Evolutionary conservation across 2,329 filamentous ascomycete species (phyloP), one percentile per base, ranked within the genome.

Genomic region (Alternaria longipes): DNA sequence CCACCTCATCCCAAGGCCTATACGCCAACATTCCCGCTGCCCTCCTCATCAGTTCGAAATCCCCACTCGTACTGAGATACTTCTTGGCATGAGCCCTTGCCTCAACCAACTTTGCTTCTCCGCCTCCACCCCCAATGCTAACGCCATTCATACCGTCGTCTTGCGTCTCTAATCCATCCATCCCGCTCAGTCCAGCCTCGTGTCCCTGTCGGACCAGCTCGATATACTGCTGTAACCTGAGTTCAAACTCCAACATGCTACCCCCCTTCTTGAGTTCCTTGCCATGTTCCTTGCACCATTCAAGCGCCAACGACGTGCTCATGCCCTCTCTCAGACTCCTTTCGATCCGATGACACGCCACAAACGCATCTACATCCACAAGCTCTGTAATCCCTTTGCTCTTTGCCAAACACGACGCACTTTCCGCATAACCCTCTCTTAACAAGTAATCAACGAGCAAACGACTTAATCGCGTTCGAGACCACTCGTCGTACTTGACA

Each of bases 281-380:
- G 79, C 96, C 95, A 79, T 97, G 97, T 73, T 98, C 94, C 16
- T 85, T 87, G 77, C 95, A 97, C 95, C 95, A 99, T 12, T 88
- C 87, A 56, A 99, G 80, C 22, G 93, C 94, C 71, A 96, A 91
- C 36, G 85, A 84, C 5, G 94, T 91, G 68, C 89, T 91, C 32
- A 90, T 89, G 16, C 75, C 73, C 40, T 85, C 84, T 44, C 87
- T 82, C 62, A 99, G 81, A 63, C 90, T 91, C 70, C 89, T 85
- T 60, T 92, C 89, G 67, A 98, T 93, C 60, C 85, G 86, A 63
- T 90, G 90, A 82, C 94, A 94, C 69, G 90, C 87, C 54, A 91
- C 87, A 79, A 98, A 98, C 0, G 93, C 94, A 52, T 93, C 89
- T 2, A 97, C 85, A 78, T 98, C 95, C 4, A 97, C 93, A 30